Evolutionary conservation across 352 stramenopile genomes (phyloP), one percentile per base, ranked within the genome.

Genomic region (Globisporangium cystogenes): DNA sequence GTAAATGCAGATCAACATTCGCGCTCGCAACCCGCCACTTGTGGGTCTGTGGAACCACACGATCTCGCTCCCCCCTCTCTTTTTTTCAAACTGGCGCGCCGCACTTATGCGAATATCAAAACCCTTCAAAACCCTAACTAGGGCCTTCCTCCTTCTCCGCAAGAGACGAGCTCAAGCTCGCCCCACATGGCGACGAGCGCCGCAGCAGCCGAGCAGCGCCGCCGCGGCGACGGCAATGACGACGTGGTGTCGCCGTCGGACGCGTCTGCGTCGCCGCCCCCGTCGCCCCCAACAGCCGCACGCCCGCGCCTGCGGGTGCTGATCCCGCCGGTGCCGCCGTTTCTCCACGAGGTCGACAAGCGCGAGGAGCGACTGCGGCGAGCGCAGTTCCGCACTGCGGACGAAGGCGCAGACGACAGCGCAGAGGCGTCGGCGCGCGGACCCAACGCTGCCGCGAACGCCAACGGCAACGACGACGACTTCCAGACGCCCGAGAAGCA

Each of bases 251-350:
- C 53, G 44, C 44, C 37, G 8, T 60, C 54, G 10, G 46, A 60
- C 39, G 31, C 10, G 7, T 50, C 47, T 1, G 27, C 27, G 11
- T 53, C 53, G 27, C 14, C 36, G 20, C 21, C 36, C 12, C 51
- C 52, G 36, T 15, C 29, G 7, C 27, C 51, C 5, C 44, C 35
- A 23, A 12, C 36, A 7, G 39, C 12, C 31, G 23, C 36, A 21
- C 40, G 33, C 5, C 46, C 47, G 29, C 48, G 48, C 3, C 29
- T 60, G 40, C 53, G 53, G 26, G 55, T 60, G 20, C 39, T 60
- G 39, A 60, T 60, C 31, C 55, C 55, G n/a, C 55, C 55, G 3
- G 55, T 60, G 47, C 55, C 55, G 33, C 55, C 55, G 29, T 60
- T 55, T 21, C 55, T 60, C 18, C 55, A 60, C 18, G 55, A 60